Evolutionary conservation across 805 yeast genomes (phyloP).

Genomic region (Sugiyamaella floridensis): DNA sequence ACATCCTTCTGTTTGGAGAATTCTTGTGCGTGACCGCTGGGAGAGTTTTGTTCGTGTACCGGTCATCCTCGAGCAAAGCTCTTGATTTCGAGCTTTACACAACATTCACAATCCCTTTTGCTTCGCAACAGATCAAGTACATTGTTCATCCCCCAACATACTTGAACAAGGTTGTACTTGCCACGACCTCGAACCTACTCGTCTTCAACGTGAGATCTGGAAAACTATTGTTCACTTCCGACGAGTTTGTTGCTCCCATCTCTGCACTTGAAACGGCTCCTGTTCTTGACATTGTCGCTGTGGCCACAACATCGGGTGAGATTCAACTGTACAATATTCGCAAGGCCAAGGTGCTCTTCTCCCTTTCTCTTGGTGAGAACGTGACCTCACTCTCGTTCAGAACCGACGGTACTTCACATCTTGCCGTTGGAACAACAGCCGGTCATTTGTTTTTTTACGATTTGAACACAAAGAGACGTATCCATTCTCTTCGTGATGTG

Average conservation of each 20-base stretch:
- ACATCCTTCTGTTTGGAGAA: constrained; percentile 67
- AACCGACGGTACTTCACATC: constrained; percentile 80
- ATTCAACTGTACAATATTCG: constrained; percentile 61
- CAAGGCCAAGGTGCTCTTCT: constrained; percentile 50
- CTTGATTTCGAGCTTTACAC: constrained; percentile 61
- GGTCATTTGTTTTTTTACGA: constrained; percentile 89
- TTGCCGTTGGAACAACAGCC: constrained; percentile 66
- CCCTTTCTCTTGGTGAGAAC: constrained; percentile 35
- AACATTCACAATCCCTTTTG: constrained; percentile 43
- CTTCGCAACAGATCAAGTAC: constrained; percentile 64
- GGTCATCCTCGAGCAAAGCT: constrained; percentile 36
- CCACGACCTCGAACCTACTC: constrained; percentile 57
- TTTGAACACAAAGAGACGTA: constrained; percentile 59
- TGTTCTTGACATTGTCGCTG: constrained; percentile 72
- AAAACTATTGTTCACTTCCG: constrained; percentile 48
- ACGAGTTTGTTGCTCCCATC: constrained; percentile 40
- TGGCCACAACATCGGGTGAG: constrained; percentile 67
- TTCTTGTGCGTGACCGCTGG: constrained; percentile 54
- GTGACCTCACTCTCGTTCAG: constrained; percentile 68
- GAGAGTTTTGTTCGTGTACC: constrained; percentile 47
- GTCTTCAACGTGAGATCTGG: constrained; percentile 74
- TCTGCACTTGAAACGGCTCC: constrained; percentile 79
- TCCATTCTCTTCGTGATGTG: constrained; percentile 66
- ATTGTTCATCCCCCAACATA: constrained; percentile 84
- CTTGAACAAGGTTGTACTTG: constrained; percentile 77